Percentiles rank a stretch among this genome's conserved stretches.
phyloP scores from a whole-genome alignment of 768 basidiomycete genomes.

The Dentipellis sp. region DNA sequence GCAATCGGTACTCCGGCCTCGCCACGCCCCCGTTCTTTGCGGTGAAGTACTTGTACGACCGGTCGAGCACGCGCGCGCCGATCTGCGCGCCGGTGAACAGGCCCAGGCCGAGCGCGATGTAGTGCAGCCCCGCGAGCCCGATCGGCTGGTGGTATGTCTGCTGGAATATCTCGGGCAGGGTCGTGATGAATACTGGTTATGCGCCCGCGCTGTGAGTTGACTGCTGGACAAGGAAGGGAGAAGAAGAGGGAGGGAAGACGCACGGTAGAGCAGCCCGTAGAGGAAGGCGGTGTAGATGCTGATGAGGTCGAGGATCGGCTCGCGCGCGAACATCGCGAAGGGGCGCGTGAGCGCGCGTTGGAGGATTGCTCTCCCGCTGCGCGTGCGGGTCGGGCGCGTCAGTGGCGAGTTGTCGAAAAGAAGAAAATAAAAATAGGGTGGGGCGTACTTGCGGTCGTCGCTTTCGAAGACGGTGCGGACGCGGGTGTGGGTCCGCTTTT shows the following conservation, averaged over 20 bases:
- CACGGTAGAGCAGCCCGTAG: constrained; percentile 31
- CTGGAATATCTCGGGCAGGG: constrained; percentile 50
- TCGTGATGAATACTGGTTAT: constrained; percentile 63
- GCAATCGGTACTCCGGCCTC: constrained; percentile 44
- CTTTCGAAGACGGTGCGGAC: constrained; percentile 41
- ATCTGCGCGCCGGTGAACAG: constrained; percentile 37
- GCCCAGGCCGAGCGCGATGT: constrained; percentile 62
- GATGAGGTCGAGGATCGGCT: constrained; percentile 61
- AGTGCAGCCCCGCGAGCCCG: constrained; percentile 60
- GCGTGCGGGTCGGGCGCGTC: no score
- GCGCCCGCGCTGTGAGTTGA: constrained; percentile 29
- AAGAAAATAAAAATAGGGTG: not conserved
- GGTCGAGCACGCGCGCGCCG: constrained; percentile 51
- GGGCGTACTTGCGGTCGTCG: constrained; percentile 32
- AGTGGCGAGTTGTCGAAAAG: not conserved
- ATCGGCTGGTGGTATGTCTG: constrained; percentile 41
- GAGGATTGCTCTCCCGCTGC: constrained; percentile 46
- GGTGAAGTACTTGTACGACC: constrained; percentile 41
- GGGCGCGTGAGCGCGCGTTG: constrained; percentile 50
- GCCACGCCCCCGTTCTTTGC: constrained; percentile 43
- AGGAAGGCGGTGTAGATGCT: constrained; percentile 62
- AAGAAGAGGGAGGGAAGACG: no score
- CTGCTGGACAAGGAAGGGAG: no score
- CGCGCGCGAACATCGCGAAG: constrained; percentile 47
- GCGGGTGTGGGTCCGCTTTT: constrained; percentile 28